phyloP scores from a whole-genome alignment of 306 rosid species.

The Calophaca sinica region DNA sequence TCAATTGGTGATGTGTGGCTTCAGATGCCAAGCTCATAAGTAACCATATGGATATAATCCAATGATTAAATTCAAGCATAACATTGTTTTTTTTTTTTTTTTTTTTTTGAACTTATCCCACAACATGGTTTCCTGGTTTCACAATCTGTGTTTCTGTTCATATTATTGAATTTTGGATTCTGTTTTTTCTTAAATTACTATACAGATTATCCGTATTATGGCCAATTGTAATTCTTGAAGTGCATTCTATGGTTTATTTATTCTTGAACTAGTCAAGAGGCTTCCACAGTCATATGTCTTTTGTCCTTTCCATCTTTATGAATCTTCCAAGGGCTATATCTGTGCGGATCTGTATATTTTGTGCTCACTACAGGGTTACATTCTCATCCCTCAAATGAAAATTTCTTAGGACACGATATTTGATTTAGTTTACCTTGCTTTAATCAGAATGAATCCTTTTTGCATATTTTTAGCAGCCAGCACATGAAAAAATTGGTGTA shows the following conservation, averaged over 20 bases:
- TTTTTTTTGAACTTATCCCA: conserved; percentile 1
- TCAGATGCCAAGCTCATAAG: conserved; percentile 14
- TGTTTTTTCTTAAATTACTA: conserved; percentile 36
- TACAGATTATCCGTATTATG: conserved; percentile 34
- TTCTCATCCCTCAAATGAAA: conserved; percentile 17
- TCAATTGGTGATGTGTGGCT: conserved; percentile 31
- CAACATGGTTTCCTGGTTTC: conserved; percentile 8
- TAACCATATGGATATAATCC: conserved; percentile 1
- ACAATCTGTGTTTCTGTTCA: conserved; percentile 31
- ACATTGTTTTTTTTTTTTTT: conserved; percentile 22
- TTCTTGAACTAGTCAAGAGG: conserved; percentile 34
- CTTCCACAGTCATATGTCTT: conserved; percentile 17
- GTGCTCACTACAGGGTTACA: conserved; percentile 18
- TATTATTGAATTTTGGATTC: conserved; percentile 23
- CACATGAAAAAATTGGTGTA: conserved; percentile 95
- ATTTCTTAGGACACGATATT: conserved; percentile 27
- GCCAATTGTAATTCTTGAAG: conserved; percentile 19
- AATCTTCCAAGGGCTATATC: conserved; percentile 21
- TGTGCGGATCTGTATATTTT: conserved; percentile 12
- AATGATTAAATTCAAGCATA: conserved; percentile 8
- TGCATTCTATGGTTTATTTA: conserved; percentile 25
- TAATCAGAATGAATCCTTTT: conserved; percentile 34
- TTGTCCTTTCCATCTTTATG: conserved; percentile 14
- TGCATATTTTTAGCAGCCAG: conserved; percentile 66
- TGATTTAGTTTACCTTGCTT: conserved; percentile 22